phyloP scores from a whole-genome alignment of 2,329 filamentous ascomycete species.

The Trichoderma arundinaceum region DNA sequence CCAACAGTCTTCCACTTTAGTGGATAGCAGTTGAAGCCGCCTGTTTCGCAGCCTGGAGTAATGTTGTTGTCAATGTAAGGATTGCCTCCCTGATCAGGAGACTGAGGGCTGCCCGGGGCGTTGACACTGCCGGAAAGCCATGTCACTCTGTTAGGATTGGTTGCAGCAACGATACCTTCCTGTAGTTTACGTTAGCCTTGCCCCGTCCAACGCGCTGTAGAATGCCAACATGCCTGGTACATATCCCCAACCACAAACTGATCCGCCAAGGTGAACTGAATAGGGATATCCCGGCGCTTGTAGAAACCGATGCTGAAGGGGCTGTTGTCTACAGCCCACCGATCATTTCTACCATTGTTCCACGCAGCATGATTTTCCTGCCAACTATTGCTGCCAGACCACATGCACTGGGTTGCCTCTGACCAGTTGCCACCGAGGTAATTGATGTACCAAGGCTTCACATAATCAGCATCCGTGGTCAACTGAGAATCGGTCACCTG shows the following conservation, averaged over 20 bases:
- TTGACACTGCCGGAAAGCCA: constrained; percentile 59
- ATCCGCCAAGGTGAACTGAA: constrained; percentile 61
- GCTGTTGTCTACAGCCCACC: constrained; percentile 60
- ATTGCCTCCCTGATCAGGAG: constrained; percentile 49
- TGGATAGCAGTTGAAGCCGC: constrained; percentile 57
- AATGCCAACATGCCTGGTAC: constrained; percentile 48
- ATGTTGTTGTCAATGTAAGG: constrained; percentile 58
- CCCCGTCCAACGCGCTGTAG: not conserved
- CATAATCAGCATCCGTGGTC: constrained; percentile 48
- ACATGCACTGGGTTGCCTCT: constrained; percentile 60
- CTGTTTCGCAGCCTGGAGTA: constrained; percentile 50
- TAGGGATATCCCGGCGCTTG: constrained; percentile 57
- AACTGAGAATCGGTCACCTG: constrained; percentile 51
- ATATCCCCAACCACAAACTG: constrained; percentile 61
- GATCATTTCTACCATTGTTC: constrained; percentile 57
- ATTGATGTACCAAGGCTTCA: constrained; percentile 62
- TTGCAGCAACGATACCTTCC: constrained; percentile 58
- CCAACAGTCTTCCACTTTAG: constrained; percentile 59
- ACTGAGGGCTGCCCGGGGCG: constrained; percentile 52
- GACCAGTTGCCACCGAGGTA: constrained; percentile 57
- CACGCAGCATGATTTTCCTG: constrained; percentile 57
- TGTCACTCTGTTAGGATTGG: constrained; percentile 58
- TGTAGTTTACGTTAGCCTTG: constrained; percentile 1
- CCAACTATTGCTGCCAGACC: constrained; percentile 58
- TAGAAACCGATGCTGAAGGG: constrained; percentile 59